Percentiles rank a stretch among this genome's conserved stretches.
Conservation (phyloP, 2,329 filamentous ascomycete species). For the Ophioceras dolichostomum region DNA sequence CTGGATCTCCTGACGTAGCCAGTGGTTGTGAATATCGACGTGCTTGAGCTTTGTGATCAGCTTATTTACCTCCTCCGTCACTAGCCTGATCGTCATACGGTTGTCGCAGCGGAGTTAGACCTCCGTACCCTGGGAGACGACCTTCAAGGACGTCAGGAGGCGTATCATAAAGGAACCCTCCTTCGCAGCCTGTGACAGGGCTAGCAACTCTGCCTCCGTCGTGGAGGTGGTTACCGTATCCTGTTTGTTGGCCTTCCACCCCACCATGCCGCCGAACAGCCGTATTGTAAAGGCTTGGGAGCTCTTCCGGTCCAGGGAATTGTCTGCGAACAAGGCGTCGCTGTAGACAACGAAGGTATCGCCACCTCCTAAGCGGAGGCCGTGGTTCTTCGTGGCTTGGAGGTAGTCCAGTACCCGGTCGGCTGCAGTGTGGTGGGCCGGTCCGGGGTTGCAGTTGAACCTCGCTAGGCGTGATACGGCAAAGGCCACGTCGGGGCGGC, state of each 20-base stretch:
- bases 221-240: not conserved
- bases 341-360: not conserved
- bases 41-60: not conserved
- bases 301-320: not conserved
- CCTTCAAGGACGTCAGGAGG: not conserved
- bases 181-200: not conserved
- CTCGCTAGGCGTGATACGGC: not conserved
- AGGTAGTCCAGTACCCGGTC: not conserved
- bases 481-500: not conserved
- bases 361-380: not conserved
- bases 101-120: not conserved
- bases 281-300: not conserved
- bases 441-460: not conserved
- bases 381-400: not conserved
- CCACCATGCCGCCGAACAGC: not conserved
- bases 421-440: not conserved
- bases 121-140: not conserved
- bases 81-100: not conserved
- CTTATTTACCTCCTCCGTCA: not conserved
- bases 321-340: conserved; percentile 1
- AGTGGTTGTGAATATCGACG: not conserved
- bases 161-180: not conserved
- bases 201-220: not conserved
- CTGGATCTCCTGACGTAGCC: not conserved
- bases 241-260: not conserved